Conservation (phyloP, 106 monocot species). For the Posidonia australis region DNA sequence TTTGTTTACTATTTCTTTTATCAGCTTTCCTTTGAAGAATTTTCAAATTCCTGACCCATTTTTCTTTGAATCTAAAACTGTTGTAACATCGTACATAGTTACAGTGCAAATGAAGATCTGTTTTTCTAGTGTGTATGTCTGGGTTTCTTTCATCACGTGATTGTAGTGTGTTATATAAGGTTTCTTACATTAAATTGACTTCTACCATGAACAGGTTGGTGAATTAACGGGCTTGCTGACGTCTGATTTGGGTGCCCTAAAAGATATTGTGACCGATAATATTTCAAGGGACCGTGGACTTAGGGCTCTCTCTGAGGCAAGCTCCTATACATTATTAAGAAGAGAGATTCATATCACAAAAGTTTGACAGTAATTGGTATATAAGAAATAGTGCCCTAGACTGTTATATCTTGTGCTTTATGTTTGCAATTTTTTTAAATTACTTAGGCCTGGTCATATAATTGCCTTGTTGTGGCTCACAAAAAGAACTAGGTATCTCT, state of each 20-base stretch:
- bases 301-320: constrained; percentile 97
- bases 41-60: too few relatives aligned
- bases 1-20: too few relatives aligned
- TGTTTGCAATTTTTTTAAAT: too few relatives aligned
- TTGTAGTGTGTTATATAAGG: background rate
- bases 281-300: constrained; percentile 96
- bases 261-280: constrained; percentile 84
- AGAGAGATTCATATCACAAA: constrained; percentile 37
- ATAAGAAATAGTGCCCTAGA: background rate
- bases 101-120: background rate
- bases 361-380: constrained; percentile 12
- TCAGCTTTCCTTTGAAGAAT: too few relatives aligned
- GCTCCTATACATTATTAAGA: constrained; percentile 40
- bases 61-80: too few relatives aligned
- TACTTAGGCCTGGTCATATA: too few relatives aligned
- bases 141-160: background rate
- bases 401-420: background rate
- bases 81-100: too few relatives aligned
- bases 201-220: constrained; percentile 51
- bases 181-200: background rate
- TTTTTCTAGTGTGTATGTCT: background rate
- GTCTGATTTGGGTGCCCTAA: constrained; percentile 88
- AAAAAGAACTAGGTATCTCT: background rate
- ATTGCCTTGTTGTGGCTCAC: background rate
- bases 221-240: constrained; percentile 95